Evolutionary conservation across 345 rosid genomes (phyloP).

Genomic region (Ricinus communis): DNA sequence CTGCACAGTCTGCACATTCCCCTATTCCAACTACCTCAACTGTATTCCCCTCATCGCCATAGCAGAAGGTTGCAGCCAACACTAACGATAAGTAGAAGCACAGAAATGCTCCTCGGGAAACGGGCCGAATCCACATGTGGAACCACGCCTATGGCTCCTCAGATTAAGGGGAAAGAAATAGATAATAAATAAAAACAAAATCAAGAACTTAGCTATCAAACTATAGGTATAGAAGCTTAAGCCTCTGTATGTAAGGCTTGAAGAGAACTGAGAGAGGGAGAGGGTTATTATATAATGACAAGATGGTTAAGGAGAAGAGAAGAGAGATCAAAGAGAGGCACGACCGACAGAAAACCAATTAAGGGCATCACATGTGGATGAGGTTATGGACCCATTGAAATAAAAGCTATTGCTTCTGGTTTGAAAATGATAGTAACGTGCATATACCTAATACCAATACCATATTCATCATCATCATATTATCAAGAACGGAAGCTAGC

Average conservation of each 20-base stretch:
- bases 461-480: not conserved
- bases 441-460: not conserved
- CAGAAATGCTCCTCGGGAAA: slow-evolving; percentile 38
- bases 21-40: slow-evolving; percentile 65
- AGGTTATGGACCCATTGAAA: slow-evolving; percentile 28
- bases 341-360: slow-evolving; percentile 30
- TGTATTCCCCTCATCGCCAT: slow-evolving; percentile 26
- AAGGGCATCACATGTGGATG: slow-evolving; percentile 34
- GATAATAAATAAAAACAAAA: not conserved
- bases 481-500: not conserved
- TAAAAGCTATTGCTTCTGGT: slow-evolving; percentile 10
- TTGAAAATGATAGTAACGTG: slow-evolving; percentile 27
- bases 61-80: slow-evolving; percentile 37
- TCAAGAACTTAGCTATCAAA: too few species aligned
- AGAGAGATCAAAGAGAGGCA: not conserved
- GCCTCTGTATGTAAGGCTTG: slow-evolving; percentile 4
- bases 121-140: slow-evolving; percentile 54
- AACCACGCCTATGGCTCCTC: slow-evolving; percentile 9
- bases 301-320: not conserved
- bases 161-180: not conserved
- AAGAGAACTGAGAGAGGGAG: not conserved
- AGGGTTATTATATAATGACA: slow-evolving; percentile 12
- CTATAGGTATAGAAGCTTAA: slow-evolving; percentile 6
- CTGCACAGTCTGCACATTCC: slow-evolving; percentile 61
- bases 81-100: slow-evolving; percentile 43